A percentile compares a stretch with the other conserved stretches of the same genome.
Conservation (phyloP, 2,329 filamentous ascomycete species). For the Zalaria obscura region DNA sequence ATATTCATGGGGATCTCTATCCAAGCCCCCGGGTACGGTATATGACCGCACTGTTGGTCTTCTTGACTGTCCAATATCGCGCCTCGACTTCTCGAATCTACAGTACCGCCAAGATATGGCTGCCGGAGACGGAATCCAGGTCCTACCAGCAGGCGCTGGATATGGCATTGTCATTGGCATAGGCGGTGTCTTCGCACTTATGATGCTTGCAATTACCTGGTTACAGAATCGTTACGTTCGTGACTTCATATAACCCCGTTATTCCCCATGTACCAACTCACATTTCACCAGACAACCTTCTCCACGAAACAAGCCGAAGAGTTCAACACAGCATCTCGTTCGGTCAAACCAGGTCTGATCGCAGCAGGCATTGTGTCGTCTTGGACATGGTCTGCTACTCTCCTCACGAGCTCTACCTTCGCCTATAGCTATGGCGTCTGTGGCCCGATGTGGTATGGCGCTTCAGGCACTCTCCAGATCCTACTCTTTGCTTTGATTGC, state of each 20-base stretch:
- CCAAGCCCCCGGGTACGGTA: no score
- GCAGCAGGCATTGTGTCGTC: slow-evolving; percentile 76
- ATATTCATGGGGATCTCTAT: no score
- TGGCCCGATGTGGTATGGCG: slow-evolving; percentile 26
- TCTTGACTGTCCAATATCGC: no score
- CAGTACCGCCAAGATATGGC: neutral
- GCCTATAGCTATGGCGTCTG: slow-evolving; percentile 23
- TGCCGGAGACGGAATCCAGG: neutral
- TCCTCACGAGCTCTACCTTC: slow-evolving; percentile 18
- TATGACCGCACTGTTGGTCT: no score
- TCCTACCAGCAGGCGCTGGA: neutral
- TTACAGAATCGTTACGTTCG: slow-evolving; percentile 38
- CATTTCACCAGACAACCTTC: slow-evolving; percentile 10
- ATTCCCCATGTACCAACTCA: neutral
- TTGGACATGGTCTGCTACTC: slow-evolving; percentile 54
- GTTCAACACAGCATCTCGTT: slow-evolving; percentile 77
- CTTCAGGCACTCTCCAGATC: slow-evolving; percentile 30
- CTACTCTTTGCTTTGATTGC: slow-evolving; percentile 29
- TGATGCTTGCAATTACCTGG: slow-evolving; percentile 18
- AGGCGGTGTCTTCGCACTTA: slow-evolving; percentile 52
- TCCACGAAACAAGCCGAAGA: slow-evolving; percentile 42
- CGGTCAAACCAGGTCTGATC: slow-evolving; percentile 76
- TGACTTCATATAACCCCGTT: slow-evolving; percentile 49
- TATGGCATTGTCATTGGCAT: slow-evolving; percentile 53
- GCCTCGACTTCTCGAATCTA: no score